These are phyloP conservation scores for Linaria vulgaris DNA, from an alignment of 257 asterid species.

Conservation along the genomic window DNA sequence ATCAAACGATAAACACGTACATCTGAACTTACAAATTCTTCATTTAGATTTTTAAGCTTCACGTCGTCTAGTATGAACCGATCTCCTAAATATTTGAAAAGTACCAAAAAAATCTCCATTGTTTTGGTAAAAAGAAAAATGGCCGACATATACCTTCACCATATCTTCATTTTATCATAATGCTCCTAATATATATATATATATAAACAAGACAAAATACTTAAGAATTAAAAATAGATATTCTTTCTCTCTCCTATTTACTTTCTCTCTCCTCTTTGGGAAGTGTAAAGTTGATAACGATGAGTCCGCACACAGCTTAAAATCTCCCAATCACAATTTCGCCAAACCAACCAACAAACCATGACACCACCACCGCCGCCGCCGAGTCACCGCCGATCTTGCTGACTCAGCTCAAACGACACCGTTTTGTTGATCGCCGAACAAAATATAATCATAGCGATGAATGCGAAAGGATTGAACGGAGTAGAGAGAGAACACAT, in stretches of 20 bases:
- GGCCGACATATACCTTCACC: too few relatives aligned
- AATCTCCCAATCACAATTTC: background rate
- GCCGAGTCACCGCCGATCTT: conserved; percentile 23
- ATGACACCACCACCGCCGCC: conserved; percentile 4
- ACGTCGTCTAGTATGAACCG: too few relatives aligned
- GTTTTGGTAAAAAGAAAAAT: too few relatives aligned
- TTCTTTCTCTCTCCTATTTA: background rate
- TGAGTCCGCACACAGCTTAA: conserved; percentile 31
- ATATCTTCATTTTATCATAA: too few relatives aligned
- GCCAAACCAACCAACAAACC: background rate
- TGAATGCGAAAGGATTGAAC: conserved; percentile 48
- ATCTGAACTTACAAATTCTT: too few relatives aligned
- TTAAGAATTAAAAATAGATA: too few relatives aligned
- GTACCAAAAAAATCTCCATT: too few relatives aligned
- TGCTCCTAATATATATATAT: too few relatives aligned
- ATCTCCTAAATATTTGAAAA: too few relatives aligned
- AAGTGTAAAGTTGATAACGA: conserved; percentile 15
- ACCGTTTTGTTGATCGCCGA: conserved; percentile 30
- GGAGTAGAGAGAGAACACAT: conserved; percentile 62
- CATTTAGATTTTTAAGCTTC: too few relatives aligned
- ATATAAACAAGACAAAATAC: too few relatives aligned
- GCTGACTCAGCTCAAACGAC: conserved; percentile 30
- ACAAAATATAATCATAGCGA: conserved; percentile 37
- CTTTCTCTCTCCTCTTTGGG: background rate
- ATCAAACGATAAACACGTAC: too few relatives aligned